phyloP scores from a whole-genome alignment of 2,329 filamentous ascomycete genomes.

The Lasiodiplodia hormozganensis region DNA sequence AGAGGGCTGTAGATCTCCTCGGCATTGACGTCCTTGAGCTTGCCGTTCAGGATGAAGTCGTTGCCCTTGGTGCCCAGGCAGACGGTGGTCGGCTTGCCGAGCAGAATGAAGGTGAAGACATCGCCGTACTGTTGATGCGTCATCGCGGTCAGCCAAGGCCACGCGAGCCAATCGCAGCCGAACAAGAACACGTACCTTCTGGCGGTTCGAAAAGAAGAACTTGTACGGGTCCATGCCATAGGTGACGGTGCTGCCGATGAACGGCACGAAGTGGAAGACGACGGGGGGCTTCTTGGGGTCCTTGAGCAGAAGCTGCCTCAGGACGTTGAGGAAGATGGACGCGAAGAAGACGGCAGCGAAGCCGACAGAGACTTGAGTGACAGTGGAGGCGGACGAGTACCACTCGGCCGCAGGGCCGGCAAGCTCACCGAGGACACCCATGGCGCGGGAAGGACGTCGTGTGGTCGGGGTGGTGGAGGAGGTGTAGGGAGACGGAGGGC shows the following conservation, averaged over 20 bases:
- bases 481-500: conserved; percentile 18
- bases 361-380: conserved; percentile 53
- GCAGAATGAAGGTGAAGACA: conserved; percentile 86
- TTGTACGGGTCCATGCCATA: conserved; percentile 94
- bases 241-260: conserved; percentile 88
- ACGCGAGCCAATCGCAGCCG: not conserved
- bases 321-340: conserved; percentile 77
- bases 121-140: conserved; percentile 72
- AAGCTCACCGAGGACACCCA: conserved; percentile 60
- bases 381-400: conserved; percentile 49
- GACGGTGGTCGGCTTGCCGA: conserved; percentile 89
- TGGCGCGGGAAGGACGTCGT: conserved; percentile 39
- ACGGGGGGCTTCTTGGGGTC: conserved; percentile 73
- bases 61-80: conserved; percentile 83
- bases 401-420: conserved; percentile 57
- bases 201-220: conserved; percentile 77
- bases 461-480: conserved; percentile 18
- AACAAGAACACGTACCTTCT: conserved; percentile 65
- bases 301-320: conserved; percentile 79
- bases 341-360: conserved; percentile 58
- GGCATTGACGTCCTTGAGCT: conserved; percentile 86
- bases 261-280: conserved; percentile 70
- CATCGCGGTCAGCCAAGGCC: conserved; percentile 16
- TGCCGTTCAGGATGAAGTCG: conserved; percentile 91
- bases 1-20: conserved; percentile 89